Conservation (phyloP, 352 stramenopile species). For the Phytophthora citrophthora region DNA sequence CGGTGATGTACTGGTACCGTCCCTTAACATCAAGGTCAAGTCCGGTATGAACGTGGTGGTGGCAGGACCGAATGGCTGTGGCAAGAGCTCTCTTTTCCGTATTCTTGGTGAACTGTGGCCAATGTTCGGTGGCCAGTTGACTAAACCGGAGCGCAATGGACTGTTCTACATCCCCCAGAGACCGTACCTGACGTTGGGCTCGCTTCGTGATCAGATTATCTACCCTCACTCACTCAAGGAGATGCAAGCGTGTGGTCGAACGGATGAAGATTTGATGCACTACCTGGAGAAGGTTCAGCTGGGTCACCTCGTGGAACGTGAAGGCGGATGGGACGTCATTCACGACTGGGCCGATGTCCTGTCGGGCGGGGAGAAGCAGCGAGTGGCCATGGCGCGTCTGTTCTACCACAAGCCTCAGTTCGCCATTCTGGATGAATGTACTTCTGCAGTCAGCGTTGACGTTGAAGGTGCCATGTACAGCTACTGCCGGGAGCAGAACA, state of each 20-base stretch:
- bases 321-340: slow-evolving; percentile 81
- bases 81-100: slow-evolving; percentile 90
- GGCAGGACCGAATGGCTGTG: slow-evolving; percentile 82
- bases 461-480: slow-evolving; percentile 91
- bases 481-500: slow-evolving; percentile 84
- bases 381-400: slow-evolving; percentile 88
- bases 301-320: slow-evolving; percentile 72
- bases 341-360: slow-evolving; percentile 91
- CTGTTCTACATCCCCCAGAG: slow-evolving; percentile 93
- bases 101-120: slow-evolving; percentile 90
- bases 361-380: slow-evolving; percentile 92
- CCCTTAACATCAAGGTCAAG: slow-evolving; percentile 84
- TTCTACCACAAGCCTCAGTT: slow-evolving; percentile 93
- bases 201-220: slow-evolving; percentile 89
- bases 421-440: slow-evolving; percentile 91
- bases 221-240: slow-evolving; percentile 85
- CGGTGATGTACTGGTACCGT: slow-evolving; percentile 85
- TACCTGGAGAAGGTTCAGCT: slow-evolving; percentile 87
- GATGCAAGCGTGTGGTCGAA: slow-evolving; percentile 57
- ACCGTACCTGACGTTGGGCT: slow-evolving; percentile 88
- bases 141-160: slow-evolving; percentile 79
- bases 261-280: slow-evolving; percentile 67
- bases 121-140: slow-evolving; percentile 75
- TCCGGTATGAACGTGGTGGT: slow-evolving; percentile 92
- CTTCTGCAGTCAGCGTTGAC: slow-evolving; percentile 84